Conservation (phyloP, 2,329 filamentous ascomycete genomes). For the Onygena corvina region DNA sequence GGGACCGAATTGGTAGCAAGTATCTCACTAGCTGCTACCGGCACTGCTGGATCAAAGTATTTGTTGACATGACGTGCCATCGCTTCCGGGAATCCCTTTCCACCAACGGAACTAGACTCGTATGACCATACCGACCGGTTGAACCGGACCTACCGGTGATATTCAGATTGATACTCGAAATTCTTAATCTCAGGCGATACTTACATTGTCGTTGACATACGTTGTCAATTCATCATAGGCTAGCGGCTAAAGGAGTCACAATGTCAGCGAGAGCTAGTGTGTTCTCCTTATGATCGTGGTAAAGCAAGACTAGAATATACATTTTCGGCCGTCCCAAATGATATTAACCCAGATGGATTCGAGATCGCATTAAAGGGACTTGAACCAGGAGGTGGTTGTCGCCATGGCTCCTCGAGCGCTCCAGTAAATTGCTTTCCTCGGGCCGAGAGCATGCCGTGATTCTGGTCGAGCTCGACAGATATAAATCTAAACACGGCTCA, state of each 20-base stretch:
- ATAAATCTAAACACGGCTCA: too few relatives aligned
- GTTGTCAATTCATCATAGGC: slow-evolving; percentile 29
- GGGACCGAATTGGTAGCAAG: slow-evolving; percentile 34
- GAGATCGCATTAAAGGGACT: slow-evolving; percentile 20
- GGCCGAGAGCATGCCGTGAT: slow-evolving; percentile 20
- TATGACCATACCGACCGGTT: slow-evolving; percentile 31
- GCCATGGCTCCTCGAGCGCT: slow-evolving; percentile 20
- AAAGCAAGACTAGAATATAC: slow-evolving; percentile 18
- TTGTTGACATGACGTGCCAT: slow-evolving; percentile 34
- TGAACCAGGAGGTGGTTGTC: slow-evolving; percentile 19
- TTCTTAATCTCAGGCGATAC: neutral
- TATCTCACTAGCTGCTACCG: slow-evolving; percentile 29
- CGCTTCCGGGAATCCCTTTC: slow-evolving; percentile 28
- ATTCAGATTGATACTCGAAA: neutral
- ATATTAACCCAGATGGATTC: slow-evolving; percentile 25
- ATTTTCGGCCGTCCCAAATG: slow-evolving; percentile 29
- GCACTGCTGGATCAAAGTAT: slow-evolving; percentile 28
- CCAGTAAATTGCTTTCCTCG: slow-evolving; percentile 20
- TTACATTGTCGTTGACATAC: slow-evolving; percentile 30
- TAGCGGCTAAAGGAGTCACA: slow-evolving; percentile 20
- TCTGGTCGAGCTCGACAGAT: neutral
- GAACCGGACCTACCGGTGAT: slow-evolving; percentile 21
- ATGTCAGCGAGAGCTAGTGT: neutral
- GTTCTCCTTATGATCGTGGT: neutral
- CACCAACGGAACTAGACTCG: slow-evolving; percentile 29